phyloP scores from a whole-genome alignment of 73 alveolate genomes.

The Diophrys sp. region DNA sequence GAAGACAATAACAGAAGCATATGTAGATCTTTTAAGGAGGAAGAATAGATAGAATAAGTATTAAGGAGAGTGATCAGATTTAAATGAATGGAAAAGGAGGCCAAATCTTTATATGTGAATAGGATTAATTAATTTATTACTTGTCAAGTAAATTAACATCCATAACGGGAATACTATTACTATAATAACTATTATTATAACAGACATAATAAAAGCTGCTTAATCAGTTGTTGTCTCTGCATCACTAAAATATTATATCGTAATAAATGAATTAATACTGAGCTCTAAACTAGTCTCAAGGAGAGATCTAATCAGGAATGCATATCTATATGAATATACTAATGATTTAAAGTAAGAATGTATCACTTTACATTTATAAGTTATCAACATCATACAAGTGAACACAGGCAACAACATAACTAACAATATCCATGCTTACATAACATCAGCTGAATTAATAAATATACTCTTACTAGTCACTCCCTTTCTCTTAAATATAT shows the following conservation, averaged over 20 bases:
- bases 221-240: not conserved
- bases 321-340: not conserved
- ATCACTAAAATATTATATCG: not conserved
- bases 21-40: too few relatives aligned
- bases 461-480: too few relatives aligned
- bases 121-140: not conserved
- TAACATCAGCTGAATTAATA: not conserved
- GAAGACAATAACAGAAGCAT: too few relatives aligned
- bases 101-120: not conserved
- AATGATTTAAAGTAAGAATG: too few relatives aligned
- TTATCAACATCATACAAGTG: not conserved
- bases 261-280: not conserved
- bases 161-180: not conserved
- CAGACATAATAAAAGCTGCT: not conserved
- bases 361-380: not conserved
- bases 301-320: not conserved
- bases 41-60: too few relatives aligned
- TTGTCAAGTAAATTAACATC: not conserved
- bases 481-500: not conserved
- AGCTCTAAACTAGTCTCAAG: not conserved
- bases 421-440: not conserved
- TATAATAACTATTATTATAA: too few relatives aligned
- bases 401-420: not conserved
- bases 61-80: too few relatives aligned
- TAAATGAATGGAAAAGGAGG: not conserved